Base-by-base conservation (phyloP, 768 basidiomycete species). In the Omphalotus guepiniiformis region DNA sequence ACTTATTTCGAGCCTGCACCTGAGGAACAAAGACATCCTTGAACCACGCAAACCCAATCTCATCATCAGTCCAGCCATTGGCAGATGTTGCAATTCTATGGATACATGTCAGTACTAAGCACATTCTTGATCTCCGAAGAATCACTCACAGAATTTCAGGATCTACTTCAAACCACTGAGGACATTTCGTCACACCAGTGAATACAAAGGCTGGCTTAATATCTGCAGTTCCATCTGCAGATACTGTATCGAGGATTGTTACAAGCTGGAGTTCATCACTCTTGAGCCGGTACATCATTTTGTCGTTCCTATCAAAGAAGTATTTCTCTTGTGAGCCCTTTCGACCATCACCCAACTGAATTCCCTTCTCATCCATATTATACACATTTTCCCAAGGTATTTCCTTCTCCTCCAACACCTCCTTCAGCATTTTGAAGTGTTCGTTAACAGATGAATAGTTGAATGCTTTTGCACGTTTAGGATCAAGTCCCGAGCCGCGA, bases 21-120 rank as follows among this genome's bases (percentile, higher is more conserved):
- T 58, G 3, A 66, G 72, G 43, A 74, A 58, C 48, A 75, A 76
- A 15, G 26, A 15, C 30, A 4, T 35, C 21, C 23, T 44, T 44
- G n/a, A 44, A 44, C 42, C 42, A 44, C 22, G 30, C 16, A 34
- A 45, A 6, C 65, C 53, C 39, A 6, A 74, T 42, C 9, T 51
- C 53, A 39, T 72, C 57, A 53, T 69, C 60, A 3, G 67, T 74
- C 74, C 71, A 76, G 1, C 74, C 74, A 54, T 68, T 74, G 13
- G 55, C 48, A 3, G 68, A 69, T 9, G 48, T 53, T 1, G 57
- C 52, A 38, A 72, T 55, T n/a, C 70, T 74, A 36, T 39, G 30
- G n/a, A 46, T 19, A 35, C 26, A 18, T 30, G 21, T 22, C 25
- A 13, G 40, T 26, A 38, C 8, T 23, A 45, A 8, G 15, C 19